A percentile compares a stretch with the other conserved stretches of the same genome.
phyloP scores from a whole-genome alignment of 2,329 filamentous ascomycete species.

The Aspergillus arachidicola region DNA sequence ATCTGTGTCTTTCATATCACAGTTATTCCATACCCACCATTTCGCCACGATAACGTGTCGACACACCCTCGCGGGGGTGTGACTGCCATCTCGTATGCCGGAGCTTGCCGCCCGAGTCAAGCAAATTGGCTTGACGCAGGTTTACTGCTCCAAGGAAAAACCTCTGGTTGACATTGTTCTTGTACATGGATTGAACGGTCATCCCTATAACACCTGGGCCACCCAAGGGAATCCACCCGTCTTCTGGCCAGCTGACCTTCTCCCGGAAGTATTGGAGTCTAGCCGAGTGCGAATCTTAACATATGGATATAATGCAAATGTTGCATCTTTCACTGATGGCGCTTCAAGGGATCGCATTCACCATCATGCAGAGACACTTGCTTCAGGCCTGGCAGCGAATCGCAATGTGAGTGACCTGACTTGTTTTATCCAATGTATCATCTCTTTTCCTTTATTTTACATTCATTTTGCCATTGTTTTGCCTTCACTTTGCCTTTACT shows the following conservation, averaged over 20 bases:
- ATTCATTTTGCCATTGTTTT: too few relatives aligned
- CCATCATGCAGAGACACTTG: slow-evolving; percentile 70
- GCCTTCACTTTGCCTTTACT: background rate
- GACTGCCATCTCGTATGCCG: slow-evolving; percentile 20
- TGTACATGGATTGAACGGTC: slow-evolving; percentile 70
- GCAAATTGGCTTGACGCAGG: slow-evolving; percentile 45
- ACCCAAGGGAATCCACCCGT: slow-evolving; percentile 41
- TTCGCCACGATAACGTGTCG: background rate
- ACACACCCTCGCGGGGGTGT: background rate
- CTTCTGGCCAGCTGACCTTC: slow-evolving; percentile 71
- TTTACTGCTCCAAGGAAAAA: slow-evolving; percentile 40
- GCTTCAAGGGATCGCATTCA: slow-evolving; percentile 68
- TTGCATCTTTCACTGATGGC: slow-evolving; percentile 53
- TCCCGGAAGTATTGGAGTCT: slow-evolving; percentile 61
- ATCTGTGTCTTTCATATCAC: background rate
- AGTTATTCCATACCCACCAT: background rate
- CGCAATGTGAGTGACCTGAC: slow-evolving; percentile 49
- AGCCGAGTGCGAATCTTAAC: slow-evolving; percentile 66
- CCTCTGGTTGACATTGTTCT: slow-evolving; percentile 62
- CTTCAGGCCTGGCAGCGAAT: slow-evolving; percentile 64
- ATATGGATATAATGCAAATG: slow-evolving; percentile 75
- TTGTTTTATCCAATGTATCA: background rate
- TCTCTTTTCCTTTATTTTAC: too few relatives aligned
- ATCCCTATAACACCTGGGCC: slow-evolving; percentile 65
- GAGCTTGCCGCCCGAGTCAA: slow-evolving; percentile 31